phyloP scores from a whole-genome alignment of 257 asterid genomes.

The Fraxinus cuspidata region DNA sequence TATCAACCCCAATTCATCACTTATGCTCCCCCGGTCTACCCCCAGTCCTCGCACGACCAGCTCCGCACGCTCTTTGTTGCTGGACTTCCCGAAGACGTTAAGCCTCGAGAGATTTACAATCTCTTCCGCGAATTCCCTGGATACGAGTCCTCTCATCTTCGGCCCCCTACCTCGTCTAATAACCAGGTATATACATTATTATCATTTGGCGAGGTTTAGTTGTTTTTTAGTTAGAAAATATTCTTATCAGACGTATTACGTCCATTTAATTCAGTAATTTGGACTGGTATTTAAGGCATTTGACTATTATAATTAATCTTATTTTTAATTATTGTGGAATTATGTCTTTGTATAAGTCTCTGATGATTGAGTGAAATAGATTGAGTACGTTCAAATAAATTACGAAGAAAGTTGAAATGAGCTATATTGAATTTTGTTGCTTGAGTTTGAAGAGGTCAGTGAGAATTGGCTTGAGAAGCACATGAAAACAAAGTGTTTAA shows the following conservation, averaged over 20 bases:
- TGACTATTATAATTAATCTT: not conserved
- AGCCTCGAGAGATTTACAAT: constrained; percentile 80
- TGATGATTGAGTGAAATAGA: not conserved
- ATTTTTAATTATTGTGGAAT: not conserved
- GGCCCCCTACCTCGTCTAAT: constrained; percentile 67
- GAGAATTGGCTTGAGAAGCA: not conserved
- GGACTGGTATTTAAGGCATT: not conserved
- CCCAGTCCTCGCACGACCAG: constrained; percentile 59
- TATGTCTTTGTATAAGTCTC: not conserved
- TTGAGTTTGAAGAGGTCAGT: not conserved
- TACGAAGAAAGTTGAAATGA: not conserved
- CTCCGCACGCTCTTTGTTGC: constrained; percentile 54
- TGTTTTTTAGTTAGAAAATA: not conserved
- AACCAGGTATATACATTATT: constrained; percentile 53
- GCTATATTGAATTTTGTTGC: constrained; percentile 3
- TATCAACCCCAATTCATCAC: constrained; percentile 51
- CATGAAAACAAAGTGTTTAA: not conserved
- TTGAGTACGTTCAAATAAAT: not conserved
- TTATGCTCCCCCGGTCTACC: constrained; percentile 54
- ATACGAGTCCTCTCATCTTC: constrained; percentile 14
- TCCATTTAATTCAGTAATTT: not conserved
- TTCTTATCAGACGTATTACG: not conserved
- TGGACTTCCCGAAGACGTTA: constrained; percentile 6
- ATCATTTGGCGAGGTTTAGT: not conserved
- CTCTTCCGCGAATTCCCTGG: constrained; percentile 41